Evolutionary conservation across 2,329 filamentous ascomycete genomes (phyloP).

Genomic region (Cladosporium sp.): DNA sequence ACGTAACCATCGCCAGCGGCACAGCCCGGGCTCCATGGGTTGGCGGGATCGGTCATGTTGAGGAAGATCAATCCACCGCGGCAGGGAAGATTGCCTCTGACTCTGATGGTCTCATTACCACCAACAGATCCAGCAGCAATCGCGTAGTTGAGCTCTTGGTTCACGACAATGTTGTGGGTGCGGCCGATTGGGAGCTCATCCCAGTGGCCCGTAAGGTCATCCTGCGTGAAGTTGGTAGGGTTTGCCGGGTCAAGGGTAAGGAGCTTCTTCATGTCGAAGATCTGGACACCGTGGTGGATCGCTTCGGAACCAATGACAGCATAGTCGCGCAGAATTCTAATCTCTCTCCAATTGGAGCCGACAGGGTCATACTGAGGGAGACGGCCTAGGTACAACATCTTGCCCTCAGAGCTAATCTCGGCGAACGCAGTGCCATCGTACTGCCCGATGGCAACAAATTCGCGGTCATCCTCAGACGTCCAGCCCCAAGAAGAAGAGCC

Average conservation of each 20-base stretch:
- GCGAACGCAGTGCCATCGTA: conserved; percentile 53
- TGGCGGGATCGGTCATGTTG: conserved; percentile 48
- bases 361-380: conserved; percentile 45
- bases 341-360: conserved; percentile 51
- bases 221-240: conserved; percentile 38
- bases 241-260: conserved; percentile 42
- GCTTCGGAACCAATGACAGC: conserved; percentile 46
- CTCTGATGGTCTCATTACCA: conserved; percentile 32
- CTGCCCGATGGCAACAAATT: conserved; percentile 53
- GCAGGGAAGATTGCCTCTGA: conserved; percentile 29
- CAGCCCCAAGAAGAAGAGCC: conserved; percentile 52
- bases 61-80: conserved; percentile 50
- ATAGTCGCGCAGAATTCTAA: conserved; percentile 41
- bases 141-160: conserved; percentile 46
- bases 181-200: conserved; percentile 42
- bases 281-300: conserved; percentile 53
- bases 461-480: conserved; percentile 49
- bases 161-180: conserved; percentile 51
- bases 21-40: conserved; percentile 49
- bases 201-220: conserved; percentile 41
- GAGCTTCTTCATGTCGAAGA: conserved; percentile 61
- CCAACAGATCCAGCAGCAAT: conserved; percentile 40
- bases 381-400: conserved; percentile 51
- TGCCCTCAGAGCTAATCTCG: conserved; percentile 49
- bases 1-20: conserved; percentile 52